phyloP scores from a whole-genome alignment of 1,284 basidiomycete genomes.

The Phellopilus nigrolimitatus region DNA sequence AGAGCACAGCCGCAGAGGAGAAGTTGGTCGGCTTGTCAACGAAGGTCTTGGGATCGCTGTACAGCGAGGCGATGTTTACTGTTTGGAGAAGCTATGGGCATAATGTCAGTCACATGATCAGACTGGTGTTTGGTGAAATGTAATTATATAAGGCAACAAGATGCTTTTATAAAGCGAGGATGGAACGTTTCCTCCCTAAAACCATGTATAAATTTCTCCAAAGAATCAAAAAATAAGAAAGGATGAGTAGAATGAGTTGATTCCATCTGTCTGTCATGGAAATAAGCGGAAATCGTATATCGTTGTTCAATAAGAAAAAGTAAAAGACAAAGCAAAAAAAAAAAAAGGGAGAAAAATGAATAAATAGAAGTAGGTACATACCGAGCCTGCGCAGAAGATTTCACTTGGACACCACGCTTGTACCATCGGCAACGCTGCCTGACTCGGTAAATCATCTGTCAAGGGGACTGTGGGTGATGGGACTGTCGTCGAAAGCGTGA shows the following conservation, averaged over 20 bases:
- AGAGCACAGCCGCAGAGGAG: constrained; percentile 62
- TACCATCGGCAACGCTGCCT: constrained; percentile 61
- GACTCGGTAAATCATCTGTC: constrained; percentile 55
- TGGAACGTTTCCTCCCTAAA: too few relatives aligned
- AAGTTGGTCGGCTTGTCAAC: constrained; percentile 85
- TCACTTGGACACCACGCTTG: constrained; percentile 79
- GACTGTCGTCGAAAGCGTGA: constrained; percentile 53
- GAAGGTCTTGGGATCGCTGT: constrained; percentile 83
- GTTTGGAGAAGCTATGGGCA: constrained; percentile 64
- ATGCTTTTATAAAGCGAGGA: too few relatives aligned
- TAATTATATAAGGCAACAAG: too few relatives aligned
- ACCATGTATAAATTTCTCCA: too few relatives aligned
- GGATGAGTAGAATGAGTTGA: neutral
- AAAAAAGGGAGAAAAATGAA: neutral
- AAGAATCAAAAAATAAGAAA: neutral
- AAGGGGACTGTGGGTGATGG: constrained; percentile 60
- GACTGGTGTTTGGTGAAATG: too few relatives aligned
- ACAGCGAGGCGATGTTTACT: constrained; percentile 75
- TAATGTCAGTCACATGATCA: too few relatives aligned
- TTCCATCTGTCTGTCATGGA: too few relatives aligned
- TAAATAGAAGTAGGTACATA: constrained; percentile 35
- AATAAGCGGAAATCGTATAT: too few relatives aligned
- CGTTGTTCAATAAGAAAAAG: neutral
- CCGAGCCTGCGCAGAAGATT: constrained; percentile 78
- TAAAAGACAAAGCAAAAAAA: neutral